Evolutionary conservation across 1,139 yeast species (phyloP), one percentile per base, ranked within the genome.

Genomic region (Keqinozyma sinolaborantium): DNA sequence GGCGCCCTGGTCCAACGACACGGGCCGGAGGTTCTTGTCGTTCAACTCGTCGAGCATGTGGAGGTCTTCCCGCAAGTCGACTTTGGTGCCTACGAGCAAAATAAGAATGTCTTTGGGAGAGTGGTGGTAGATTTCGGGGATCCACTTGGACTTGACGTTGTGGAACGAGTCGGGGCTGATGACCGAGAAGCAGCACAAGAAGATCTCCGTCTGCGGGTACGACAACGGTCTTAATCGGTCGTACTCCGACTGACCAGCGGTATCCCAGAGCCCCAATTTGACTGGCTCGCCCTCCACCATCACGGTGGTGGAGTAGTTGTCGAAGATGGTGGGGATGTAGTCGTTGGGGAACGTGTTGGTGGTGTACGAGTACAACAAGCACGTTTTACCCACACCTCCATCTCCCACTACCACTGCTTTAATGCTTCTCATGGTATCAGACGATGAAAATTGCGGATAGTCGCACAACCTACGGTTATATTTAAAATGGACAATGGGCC

Each of bases 351-450:
- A 90, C 31, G 94, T 87, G 59, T 86, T 86, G 39, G 96, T 87
- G 29, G 97, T 88, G 63, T 90, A 90, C 30, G 94, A 81, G 47
- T 87, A 87, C 42, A 87, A 73, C 44, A 87, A 71, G 56, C 95
- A 87, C 6, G 96, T 87, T 58, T 87, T 87, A 57, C 97, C 97
- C 30, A 90, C 97, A 32, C 96, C 97, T 60, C 94, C 97, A 55
- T 90, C 97, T 44, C 97, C 97, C 26, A 90, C 94, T 33, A 90
- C 95, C 25, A 90, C 97, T 48, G 95, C 87, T 60, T 90, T 90
- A 56, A 90, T 86, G 41, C 95, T 82, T 69, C 92, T 83, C 95
- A 87, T 83, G 14, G 18, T 13, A 20, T n/a, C 15, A 13, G 18
- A 9, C 28, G 14, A 14, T 12, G 14, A 13, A 25, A 14, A 25